Evolutionary conservation across 306 rosid genomes (phyloP).

Genomic region (Begonia masoniana): DNA sequence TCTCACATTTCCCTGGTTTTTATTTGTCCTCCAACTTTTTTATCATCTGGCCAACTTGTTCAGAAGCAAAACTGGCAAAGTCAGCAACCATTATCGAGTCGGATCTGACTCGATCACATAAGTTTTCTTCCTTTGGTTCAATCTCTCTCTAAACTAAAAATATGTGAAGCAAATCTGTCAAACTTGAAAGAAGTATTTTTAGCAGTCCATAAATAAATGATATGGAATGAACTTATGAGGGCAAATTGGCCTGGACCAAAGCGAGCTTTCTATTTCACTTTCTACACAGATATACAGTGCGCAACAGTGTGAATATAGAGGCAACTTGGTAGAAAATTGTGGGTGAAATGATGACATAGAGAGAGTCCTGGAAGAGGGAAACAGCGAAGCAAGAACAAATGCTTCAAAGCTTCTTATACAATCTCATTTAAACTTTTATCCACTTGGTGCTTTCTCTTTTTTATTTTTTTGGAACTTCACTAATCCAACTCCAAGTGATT

Average conservation of each 20-base stretch:
- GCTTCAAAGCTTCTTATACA: not conserved
- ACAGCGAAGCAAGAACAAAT: not conserved
- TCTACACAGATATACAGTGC: not conserved
- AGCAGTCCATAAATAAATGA: too few relatives aligned
- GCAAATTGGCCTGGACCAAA: too few relatives aligned
- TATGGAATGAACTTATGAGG: too few relatives aligned
- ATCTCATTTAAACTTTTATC: not conserved
- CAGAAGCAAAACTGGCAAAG: not conserved
- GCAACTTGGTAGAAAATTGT: not conserved
- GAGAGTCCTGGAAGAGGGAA: not conserved
- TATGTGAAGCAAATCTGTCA: too few relatives aligned
- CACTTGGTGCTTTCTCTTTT: not conserved
- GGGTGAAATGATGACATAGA: not conserved
- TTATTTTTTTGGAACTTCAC: too few relatives aligned
- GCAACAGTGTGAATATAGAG: not conserved
- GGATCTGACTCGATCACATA: not conserved
- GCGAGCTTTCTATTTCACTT: not conserved
- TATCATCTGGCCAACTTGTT: constrained; percentile 1
- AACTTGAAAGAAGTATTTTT: too few relatives aligned
- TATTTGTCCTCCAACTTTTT: not conserved
- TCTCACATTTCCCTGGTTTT: too few relatives aligned
- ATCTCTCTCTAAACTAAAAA: too few relatives aligned
- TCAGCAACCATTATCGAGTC: not conserved
- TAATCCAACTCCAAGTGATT: too few relatives aligned
- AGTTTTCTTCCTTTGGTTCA: not conserved